Evolutionary conservation across 192 early-diverging fungal species (phyloP).

Genomic region (Gamsiella multidivaricata): DNA sequence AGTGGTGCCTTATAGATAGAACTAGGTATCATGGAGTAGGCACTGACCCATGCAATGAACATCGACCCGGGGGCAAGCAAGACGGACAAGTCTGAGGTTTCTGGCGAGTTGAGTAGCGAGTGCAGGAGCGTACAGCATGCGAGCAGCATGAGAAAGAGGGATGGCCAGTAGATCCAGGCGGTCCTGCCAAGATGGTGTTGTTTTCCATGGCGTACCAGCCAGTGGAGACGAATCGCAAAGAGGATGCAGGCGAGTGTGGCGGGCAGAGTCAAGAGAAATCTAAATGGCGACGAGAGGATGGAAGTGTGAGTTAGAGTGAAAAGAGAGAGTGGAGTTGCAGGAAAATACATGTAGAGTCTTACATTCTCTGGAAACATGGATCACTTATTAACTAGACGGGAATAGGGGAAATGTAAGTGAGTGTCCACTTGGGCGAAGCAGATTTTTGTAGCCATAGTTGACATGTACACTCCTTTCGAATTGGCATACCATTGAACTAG

Average conservation of each 20-base stretch:
- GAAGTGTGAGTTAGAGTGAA: background rate
- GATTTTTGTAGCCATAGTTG: too few relatives aligned
- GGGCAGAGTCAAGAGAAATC: slow-evolving; percentile 21
- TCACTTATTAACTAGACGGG: background rate
- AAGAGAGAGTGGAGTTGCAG: background rate
- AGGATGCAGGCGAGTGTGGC: slow-evolving; percentile 1
- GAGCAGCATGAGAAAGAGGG: slow-evolving; percentile 13
- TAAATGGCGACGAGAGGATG: background rate
- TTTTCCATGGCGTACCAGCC: slow-evolving; percentile 8
- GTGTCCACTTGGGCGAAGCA: background rate
- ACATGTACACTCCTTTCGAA: background rate
- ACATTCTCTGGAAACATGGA: slow-evolving; percentile 23
- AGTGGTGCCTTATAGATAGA: too few relatives aligned
- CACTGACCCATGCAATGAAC: slow-evolving; percentile 25
- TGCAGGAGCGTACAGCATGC: background rate
- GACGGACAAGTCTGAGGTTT: background rate
- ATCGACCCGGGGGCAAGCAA: slow-evolving; percentile 7
- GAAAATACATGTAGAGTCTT: background rate
- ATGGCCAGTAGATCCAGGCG: slow-evolving; percentile 27
- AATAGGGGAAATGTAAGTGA: background rate
- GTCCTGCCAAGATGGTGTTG: slow-evolving; percentile 32
- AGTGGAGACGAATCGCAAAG: slow-evolving; percentile 13
- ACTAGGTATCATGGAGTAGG: too few relatives aligned
- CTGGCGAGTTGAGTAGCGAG: background rate
- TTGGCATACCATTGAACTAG: background rate